A percentile compares a stretch with the other conserved stretches of the same genome.
Conservation (phyloP, 2,329 filamentous ascomycete species). For the Trichoderma atrobrunneum region DNA sequence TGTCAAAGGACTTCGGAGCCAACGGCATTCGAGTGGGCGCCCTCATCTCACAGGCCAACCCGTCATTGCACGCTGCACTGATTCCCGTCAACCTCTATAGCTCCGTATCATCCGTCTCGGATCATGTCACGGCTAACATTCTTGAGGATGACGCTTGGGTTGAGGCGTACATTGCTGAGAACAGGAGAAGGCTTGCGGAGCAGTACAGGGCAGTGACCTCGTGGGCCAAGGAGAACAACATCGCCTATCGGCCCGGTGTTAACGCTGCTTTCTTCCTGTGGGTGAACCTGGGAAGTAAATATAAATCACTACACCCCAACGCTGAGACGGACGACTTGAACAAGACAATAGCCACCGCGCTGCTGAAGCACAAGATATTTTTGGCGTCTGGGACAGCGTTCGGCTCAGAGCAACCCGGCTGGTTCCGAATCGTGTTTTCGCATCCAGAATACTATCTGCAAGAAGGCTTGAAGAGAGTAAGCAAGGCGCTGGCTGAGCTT, state of each 20-base stretch:
- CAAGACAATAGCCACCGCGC: constrained; percentile 25
- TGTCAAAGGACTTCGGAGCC: constrained; percentile 53
- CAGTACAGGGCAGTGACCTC: constrained; percentile 37
- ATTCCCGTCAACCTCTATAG: constrained; percentile 40
- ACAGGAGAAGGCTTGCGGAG: constrained; percentile 38
- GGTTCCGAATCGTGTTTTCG: constrained; percentile 41
- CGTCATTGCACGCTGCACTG: constrained; percentile 37
- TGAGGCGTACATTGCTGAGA: constrained; percentile 43
- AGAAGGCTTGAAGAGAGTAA: constrained; percentile 22
- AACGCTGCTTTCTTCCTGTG: constrained; percentile 57
- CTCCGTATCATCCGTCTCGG: constrained; percentile 43
- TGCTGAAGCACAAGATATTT: constrained; percentile 34
- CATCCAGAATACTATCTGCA: constrained; percentile 31
- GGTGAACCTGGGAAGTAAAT: constrained; percentile 43
- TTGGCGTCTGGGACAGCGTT: constrained; percentile 36
- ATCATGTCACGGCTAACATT: constrained; percentile 39
- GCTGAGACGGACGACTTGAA: constrained; percentile 24
- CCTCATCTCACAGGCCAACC: constrained; percentile 47
- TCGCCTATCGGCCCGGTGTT: constrained; percentile 44
- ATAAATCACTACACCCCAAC: constrained; percentile 23
- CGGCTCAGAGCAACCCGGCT: constrained; percentile 37
- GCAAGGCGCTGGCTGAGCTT: neutral
- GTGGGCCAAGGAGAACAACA: constrained; percentile 38
- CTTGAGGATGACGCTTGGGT: constrained; percentile 44
- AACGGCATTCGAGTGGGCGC: constrained; percentile 53